Evolutionary conservation across 768 basidiomycete species (phyloP).

Genomic region (Hygrocybe punicea): DNA sequence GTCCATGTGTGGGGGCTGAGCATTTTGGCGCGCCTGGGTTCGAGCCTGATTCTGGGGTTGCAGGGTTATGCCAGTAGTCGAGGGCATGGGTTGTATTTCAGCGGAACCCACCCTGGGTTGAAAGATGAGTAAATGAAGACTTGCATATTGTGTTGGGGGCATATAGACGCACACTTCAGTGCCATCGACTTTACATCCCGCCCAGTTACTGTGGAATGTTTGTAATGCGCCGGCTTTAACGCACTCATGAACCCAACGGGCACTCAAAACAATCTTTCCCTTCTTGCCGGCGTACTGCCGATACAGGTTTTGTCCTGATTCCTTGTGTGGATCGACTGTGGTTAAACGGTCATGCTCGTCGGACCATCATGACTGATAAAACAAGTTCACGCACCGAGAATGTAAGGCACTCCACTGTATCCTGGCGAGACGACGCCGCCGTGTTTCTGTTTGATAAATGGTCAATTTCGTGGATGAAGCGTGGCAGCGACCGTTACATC

Average conservation of each 20-base stretch:
- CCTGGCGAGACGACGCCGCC: conserved; percentile 71
- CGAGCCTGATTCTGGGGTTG: conserved; percentile 12
- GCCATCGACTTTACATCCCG: conserved; percentile 76
- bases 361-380: no score
- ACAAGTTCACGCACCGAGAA: conserved; percentile 56
- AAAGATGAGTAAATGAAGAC: not conserved
- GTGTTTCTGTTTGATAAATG: conserved; percentile 54
- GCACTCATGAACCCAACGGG: conserved; percentile 76
- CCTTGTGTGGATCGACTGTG: conserved; percentile 77
- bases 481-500: not conserved
- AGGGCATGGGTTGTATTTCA: not conserved
- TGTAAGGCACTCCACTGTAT: conserved; percentile 76
- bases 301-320: conserved; percentile 77
- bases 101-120: conserved; percentile 9
- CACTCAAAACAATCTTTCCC: conserved; percentile 70
- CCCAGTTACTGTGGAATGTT: conserved; percentile 74
- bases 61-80: conserved; percentile 4
- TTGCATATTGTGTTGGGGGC: not conserved
- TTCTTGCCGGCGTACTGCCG: conserved; percentile 78
- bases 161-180: conserved; percentile 56
- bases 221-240: conserved; percentile 65
- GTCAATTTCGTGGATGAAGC: not conserved
- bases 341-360: no score
- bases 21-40: not conserved
- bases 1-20: not conserved